phyloP scores from a whole-genome alignment of 331 rosid species.

The Rosa hybrid region DNA sequence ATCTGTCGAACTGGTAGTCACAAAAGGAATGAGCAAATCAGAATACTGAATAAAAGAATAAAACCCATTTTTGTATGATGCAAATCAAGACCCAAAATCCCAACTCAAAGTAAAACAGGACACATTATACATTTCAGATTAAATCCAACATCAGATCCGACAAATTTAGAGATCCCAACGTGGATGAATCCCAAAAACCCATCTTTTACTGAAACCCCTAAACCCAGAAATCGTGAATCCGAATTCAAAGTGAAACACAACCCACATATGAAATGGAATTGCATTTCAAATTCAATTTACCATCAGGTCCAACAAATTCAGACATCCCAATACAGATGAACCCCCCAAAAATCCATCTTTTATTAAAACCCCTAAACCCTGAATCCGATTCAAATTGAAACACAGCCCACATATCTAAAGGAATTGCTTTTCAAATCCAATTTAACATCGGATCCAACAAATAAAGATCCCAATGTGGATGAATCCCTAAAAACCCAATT shows the following conservation, averaged over 20 bases:
- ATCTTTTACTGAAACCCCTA: background rate
- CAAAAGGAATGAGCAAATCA: background rate
- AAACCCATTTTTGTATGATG: background rate
- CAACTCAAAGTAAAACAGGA: background rate
- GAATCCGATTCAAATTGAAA: background rate
- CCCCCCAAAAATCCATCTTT: too few species aligned
- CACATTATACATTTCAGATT: background rate
- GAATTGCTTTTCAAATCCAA: background rate
- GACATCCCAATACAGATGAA: background rate
- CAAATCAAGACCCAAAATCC: background rate
- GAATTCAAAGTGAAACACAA: background rate
- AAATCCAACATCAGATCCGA: background rate
- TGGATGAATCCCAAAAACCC: background rate
- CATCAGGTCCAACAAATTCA: background rate
- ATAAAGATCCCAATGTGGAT: background rate
- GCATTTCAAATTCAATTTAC: background rate
- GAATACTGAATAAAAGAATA: background rate
- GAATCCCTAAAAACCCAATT: background rate
- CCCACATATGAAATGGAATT: background rate
- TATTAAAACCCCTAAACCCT: background rate
- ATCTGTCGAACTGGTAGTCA: conserved; percentile 66
- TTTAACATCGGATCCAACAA: background rate
- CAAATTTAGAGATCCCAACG: background rate
- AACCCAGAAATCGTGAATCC: background rate
- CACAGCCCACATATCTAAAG: background rate